phyloP scores from a whole-genome alignment of 2,329 filamentous ascomycete genomes.

The Neocucurbitaria cava region DNA sequence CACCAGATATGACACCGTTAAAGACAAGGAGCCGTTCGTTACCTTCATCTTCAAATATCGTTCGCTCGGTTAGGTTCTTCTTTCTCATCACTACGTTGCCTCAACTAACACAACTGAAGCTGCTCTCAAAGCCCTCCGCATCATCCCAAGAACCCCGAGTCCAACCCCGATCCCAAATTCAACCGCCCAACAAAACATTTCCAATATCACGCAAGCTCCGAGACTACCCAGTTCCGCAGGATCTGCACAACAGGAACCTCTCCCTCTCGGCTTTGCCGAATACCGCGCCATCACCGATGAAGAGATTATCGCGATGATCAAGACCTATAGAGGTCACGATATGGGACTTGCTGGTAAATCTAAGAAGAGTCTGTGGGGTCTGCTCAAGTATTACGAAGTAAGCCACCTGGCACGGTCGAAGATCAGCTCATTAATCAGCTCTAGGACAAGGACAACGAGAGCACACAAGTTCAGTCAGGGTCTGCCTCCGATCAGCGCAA shows the following conservation, averaged over 20 bases:
- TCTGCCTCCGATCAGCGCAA: not conserved
- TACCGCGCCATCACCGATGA: not conserved
- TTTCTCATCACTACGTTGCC: too few relatives aligned
- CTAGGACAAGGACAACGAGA: not conserved
- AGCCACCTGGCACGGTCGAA: not conserved
- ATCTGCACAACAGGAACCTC: not conserved
- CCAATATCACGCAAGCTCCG: not conserved
- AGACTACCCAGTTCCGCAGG: not conserved
- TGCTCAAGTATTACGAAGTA: constrained; percentile 5
- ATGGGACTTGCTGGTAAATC: not conserved
- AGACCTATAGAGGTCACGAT: not conserved
- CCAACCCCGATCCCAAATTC: not conserved
- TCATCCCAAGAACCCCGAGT: too few relatives aligned
- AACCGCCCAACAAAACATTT: not conserved
- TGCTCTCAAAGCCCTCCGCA: too few relatives aligned
- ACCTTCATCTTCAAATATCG: too few relatives aligned
- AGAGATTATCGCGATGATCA: constrained; percentile 1
- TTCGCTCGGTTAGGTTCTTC: too few relatives aligned
- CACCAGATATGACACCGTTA: too few relatives aligned
- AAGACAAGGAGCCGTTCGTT: too few relatives aligned
- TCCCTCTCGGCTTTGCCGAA: not conserved
- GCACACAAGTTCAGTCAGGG: not conserved
- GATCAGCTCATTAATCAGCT: not conserved
- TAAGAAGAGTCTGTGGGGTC: not conserved
- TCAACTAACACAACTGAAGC: too few relatives aligned